phyloP scores from a whole-genome alignment of 1,284 basidiomycete genomes.

The Trichosporon coremiiforme region DNA sequence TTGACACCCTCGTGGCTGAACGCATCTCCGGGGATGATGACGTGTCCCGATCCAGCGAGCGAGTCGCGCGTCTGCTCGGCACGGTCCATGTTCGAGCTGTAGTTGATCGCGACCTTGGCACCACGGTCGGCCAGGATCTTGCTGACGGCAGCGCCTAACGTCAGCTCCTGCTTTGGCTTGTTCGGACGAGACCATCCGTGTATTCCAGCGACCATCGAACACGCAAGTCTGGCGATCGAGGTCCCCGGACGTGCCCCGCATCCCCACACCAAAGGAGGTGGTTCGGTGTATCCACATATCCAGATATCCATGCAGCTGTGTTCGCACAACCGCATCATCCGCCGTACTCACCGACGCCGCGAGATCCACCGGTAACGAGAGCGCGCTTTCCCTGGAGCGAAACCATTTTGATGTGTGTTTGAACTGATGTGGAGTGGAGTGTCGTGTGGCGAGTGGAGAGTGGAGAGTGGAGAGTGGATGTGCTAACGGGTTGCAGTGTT shows the following conservation, averaged over 20 bases:
- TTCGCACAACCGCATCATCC: background rate
- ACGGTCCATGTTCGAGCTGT: constrained; percentile 30
- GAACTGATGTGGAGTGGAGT: background rate
- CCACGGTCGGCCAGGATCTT: constrained; percentile 32
- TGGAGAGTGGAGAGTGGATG: background rate
- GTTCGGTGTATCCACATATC: too few species aligned
- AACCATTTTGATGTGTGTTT: constrained; percentile 23
- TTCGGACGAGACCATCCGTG: background rate
- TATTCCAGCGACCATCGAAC: background rate
- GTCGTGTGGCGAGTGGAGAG: too few species aligned
- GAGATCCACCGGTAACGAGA: constrained; percentile 37
- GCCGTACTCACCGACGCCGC: constrained; percentile 32
- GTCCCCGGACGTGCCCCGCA: background rate
- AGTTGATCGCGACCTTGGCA: constrained; percentile 36
- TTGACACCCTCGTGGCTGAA: constrained; percentile 34
- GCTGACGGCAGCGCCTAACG: constrained; percentile 31
- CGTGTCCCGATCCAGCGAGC: constrained; percentile 31
- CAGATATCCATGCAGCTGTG: background rate
- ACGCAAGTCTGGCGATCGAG: background rate
- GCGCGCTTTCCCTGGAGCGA: constrained; percentile 34
- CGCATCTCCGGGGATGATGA: constrained; percentile 34
- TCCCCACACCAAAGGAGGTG: background rate
- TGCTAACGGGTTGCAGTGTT: background rate
- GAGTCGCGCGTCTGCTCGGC: constrained; percentile 31
- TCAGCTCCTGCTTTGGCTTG: background rate